These are phyloP conservation scores for Myxozyma geophila DNA, from an alignment of 805 yeast genomes.

Conservation along the genomic window DNA sequence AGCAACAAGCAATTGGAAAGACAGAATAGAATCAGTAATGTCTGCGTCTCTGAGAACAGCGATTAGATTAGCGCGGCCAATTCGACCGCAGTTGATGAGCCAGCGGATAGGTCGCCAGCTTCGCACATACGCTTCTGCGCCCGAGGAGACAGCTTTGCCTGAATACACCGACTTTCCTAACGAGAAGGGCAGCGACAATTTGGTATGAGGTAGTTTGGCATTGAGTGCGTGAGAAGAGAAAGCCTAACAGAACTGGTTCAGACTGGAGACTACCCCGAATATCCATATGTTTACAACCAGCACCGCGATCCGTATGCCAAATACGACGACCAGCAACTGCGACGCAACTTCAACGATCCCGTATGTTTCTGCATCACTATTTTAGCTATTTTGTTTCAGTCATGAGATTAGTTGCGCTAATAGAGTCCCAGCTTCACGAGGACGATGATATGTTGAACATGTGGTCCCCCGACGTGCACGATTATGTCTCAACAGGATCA, in stretches of 20 bases:
- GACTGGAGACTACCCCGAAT: slow-evolving; percentile 62
- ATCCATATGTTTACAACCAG: slow-evolving; percentile 64
- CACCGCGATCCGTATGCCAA: slow-evolving; percentile 69
- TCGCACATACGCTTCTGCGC: slow-evolving; percentile 19
- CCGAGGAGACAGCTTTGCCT: slow-evolving; percentile 1
- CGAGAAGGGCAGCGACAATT: slow-evolving; percentile 21
- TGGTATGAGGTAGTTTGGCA: slow-evolving; percentile 11
- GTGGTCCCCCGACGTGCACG: slow-evolving; percentile 84
- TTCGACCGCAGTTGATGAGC: slow-evolving; percentile 3
- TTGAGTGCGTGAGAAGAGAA: not conserved
- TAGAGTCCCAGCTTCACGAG: slow-evolving; percentile 52
- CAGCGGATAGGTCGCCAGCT: slow-evolving; percentile 9
- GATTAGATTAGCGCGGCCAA: not conserved
- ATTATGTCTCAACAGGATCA: slow-evolving; percentile 59
- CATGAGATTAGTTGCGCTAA: not conserved
- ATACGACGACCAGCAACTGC: slow-evolving; percentile 79
- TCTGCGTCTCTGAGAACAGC: slow-evolving; percentile 8
- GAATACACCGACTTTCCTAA: slow-evolving; percentile 15
- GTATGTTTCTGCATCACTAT: slow-evolving; percentile 22
- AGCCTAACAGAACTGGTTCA: not conserved
- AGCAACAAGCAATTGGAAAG: not conserved
- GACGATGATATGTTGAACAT: slow-evolving; percentile 75
- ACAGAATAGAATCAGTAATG: not conserved
- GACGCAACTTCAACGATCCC: slow-evolving; percentile 78
- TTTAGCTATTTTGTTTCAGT: too few species aligned